Evolutionary conservation across 805 yeast genomes (phyloP).

Genomic region (Vanderwaltozyma tropicalis): DNA sequence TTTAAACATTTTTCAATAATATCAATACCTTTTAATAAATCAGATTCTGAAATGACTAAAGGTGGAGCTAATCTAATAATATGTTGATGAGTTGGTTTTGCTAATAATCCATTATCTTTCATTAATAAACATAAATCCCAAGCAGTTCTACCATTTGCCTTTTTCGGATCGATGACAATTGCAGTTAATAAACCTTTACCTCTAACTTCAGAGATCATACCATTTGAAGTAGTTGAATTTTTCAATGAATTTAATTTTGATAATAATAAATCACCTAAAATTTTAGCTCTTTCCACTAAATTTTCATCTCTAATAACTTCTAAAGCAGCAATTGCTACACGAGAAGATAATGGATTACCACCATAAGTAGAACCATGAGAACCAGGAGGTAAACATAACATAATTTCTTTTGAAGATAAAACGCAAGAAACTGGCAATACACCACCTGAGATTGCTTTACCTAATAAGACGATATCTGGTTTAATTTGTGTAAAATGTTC

Average conservation of each 20-base stretch:
- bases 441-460: constrained; percentile 95
- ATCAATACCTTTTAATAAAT: constrained; percentile 69
- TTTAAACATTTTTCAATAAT: constrained; percentile 40
- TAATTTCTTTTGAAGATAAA: constrained; percentile 77
- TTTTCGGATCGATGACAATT: constrained; percentile 75
- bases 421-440: constrained; percentile 88
- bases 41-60: constrained; percentile 79
- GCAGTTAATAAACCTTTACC: constrained; percentile 86
- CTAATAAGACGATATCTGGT: constrained; percentile 83
- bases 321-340: constrained; percentile 88
- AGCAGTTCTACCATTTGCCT: constrained; percentile 82
- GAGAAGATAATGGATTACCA: constrained; percentile 91
- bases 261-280: constrained; percentile 62
- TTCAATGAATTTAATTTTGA: constrained; percentile 45
- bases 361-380: constrained; percentile 97
- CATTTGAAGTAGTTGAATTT: constrained; percentile 35
- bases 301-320: constrained; percentile 83
- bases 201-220: constrained; percentile 53
- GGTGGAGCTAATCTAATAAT: constrained; percentile 96
- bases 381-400: constrained; percentile 86
- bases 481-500: constrained; percentile 71
- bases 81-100: constrained; percentile 94
- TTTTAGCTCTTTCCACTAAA: constrained; percentile 65
- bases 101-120: constrained; percentile 82
- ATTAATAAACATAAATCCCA: constrained; percentile 91